These are phyloP conservation scores for Corallochytrium limacisporum DNA, from an alignment of 78 protist genomes.

Conservation along the genomic window DNA sequence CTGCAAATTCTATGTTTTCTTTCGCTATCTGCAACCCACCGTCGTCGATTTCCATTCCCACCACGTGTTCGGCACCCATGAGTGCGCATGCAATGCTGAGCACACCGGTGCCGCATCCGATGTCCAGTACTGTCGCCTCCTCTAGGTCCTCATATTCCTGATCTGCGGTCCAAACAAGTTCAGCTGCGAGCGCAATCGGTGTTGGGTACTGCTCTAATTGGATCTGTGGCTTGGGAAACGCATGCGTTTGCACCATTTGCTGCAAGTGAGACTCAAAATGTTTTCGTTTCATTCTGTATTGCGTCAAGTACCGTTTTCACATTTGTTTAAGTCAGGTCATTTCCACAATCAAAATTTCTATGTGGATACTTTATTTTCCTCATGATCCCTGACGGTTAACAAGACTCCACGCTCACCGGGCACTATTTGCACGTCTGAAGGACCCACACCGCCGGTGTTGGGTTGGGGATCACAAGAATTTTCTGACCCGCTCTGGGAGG, in stretches of 20 bases:
- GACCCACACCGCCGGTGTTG: too few species aligned
- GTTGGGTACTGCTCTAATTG: constrained; percentile 59
- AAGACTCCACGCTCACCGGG: too few species aligned
- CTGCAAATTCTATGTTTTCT: constrained; percentile 1
- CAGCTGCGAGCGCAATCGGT: constrained; percentile 31
- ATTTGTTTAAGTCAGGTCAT: too few species aligned
- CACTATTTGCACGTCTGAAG: too few species aligned
- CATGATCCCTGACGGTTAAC: too few species aligned
- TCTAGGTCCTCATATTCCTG: constrained; percentile 20
- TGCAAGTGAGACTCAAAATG: constrained; percentile 16
- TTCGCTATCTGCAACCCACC: constrained; percentile 32
- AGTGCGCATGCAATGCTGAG: constrained; percentile 27
- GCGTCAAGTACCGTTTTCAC: too few species aligned
- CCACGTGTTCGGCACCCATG: constrained; percentile 15
- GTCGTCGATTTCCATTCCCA: constrained; percentile 39
- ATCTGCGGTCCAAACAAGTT: neutral
- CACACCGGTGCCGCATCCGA: constrained; percentile 50
- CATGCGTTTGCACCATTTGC: neutral
- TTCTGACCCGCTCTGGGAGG: too few species aligned
- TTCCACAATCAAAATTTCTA: too few species aligned
- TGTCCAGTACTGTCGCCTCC: constrained; percentile 22
- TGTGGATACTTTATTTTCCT: too few species aligned
- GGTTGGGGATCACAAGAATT: too few species aligned
- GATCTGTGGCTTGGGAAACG: constrained; percentile 6
- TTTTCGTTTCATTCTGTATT: constrained; percentile 1